Evolutionary conservation across 1,284 basidiomycete genomes (phyloP), one percentile per base, ranked within the genome.

Genomic region (Gymnopus androsaceus): DNA sequence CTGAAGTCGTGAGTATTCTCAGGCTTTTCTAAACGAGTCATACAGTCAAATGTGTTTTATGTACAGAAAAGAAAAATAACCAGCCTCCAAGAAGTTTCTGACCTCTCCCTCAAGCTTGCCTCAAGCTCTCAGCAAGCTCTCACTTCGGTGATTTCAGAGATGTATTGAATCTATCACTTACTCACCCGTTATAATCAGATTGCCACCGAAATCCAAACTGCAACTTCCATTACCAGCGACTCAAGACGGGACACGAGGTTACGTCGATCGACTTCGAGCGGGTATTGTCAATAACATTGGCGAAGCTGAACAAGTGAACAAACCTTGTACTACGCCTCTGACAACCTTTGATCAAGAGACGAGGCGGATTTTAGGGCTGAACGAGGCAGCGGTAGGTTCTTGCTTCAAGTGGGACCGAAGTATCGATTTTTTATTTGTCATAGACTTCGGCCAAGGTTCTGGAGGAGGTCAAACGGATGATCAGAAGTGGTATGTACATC

Each of bases 181-280:
- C 27, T 30, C 3, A 31, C 45, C 19, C 33, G 19, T 19, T 30
- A n/a, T 11, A 0, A 9, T 6, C 38, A 17, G 51, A 28, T 36
- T 3, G 12, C 41, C 3, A 36, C n/a, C n/a, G n/a, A 44, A 3
- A 45, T 46, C 19, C 12, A 21, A 37, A 49, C 60, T 4, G 55
- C 65, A 27, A 67, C 66, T n/a, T n/a, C n/a, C n/a, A 3, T 64
- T 64, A 8, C 57, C 48, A 5, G 38, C 59, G 2, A 48, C 70
- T 7, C 59, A 57, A 3, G 36, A 36, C 44, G 71, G n/a, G 47
- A 58, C 7, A 12, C 64, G 59, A 38, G 64, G 66, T 5, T 64
- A 67, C 49, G 54, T 71, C 19, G 68, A 69, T 44, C 34, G 55
- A 1, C 56, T 67, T 31, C 57, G 63, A 28, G 47, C 54, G 12